These are phyloP conservation scores for Fraxinus nigra DNA, from an alignment of 305 asterid species.

Conservation along the genomic window DNA sequence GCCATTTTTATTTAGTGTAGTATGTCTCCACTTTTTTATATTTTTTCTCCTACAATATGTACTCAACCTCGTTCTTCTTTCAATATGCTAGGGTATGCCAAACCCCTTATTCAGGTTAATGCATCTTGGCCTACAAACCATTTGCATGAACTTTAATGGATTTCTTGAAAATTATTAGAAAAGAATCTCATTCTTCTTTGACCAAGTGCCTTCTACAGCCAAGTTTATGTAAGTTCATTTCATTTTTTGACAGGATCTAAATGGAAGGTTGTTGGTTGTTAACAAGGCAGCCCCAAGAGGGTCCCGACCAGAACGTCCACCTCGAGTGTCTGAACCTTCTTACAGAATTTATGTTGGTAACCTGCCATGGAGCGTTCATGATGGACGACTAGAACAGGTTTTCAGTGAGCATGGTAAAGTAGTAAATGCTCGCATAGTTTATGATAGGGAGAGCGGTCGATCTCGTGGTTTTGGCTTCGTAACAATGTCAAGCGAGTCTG, in stretches of 20 bases:
- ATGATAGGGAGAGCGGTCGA: constrained; percentile 73
- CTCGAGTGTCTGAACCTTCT: constrained; percentile 46
- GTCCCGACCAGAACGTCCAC: constrained; percentile 59
- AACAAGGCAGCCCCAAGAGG: constrained; percentile 86
- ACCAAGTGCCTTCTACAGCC: background rate
- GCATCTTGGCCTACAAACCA: background rate
- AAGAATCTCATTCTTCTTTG: background rate
- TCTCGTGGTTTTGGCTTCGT: constrained; percentile 98
- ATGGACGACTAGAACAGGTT: constrained; percentile 59
- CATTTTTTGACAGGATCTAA: constrained; percentile 53
- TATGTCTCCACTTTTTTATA: background rate
- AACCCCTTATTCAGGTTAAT: background rate
- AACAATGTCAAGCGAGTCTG: constrained; percentile 68
- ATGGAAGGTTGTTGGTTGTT: constrained; percentile 70
- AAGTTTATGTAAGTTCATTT: background rate
- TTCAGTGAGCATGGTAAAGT: constrained; percentile 88
- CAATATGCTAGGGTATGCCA: background rate
- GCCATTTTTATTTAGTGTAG: background rate
- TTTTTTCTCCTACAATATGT: background rate
- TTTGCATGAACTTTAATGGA: background rate
- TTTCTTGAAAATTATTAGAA: background rate
- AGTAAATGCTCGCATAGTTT: constrained; percentile 65
- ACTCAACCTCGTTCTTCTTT: background rate
- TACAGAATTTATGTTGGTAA: constrained; percentile 78
- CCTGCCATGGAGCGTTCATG: constrained; percentile 78